Evolutionary conservation across 2,329 filamentous ascomycete genomes (phyloP).

Genomic region (Phialophora verrucosa): DNA sequence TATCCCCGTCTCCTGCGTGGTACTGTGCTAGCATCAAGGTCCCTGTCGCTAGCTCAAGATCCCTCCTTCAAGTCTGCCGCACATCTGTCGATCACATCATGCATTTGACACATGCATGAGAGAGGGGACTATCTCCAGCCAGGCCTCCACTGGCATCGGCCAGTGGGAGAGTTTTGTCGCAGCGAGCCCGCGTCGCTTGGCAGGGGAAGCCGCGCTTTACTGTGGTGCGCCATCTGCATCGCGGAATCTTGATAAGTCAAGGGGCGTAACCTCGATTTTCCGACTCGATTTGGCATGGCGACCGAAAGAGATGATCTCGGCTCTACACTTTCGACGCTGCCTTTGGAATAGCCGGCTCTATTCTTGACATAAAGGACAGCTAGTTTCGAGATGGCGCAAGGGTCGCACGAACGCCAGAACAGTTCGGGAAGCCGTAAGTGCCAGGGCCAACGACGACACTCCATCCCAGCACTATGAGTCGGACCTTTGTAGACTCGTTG

Average conservation of each 20-base stretch:
- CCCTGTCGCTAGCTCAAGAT: background rate
- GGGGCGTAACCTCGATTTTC: background rate
- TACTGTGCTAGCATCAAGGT: background rate
- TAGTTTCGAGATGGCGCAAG: slow-evolving; percentile 1
- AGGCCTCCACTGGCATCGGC: background rate
- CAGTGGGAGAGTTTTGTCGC: slow-evolving; percentile 20
- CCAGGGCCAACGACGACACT: background rate
- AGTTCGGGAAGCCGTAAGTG: background rate
- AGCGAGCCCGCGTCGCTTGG: slow-evolving; percentile 15
- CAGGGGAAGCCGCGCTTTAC: slow-evolving; percentile 24
- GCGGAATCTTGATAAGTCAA: background rate
- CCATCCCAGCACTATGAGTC: background rate
- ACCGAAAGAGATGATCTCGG: background rate
- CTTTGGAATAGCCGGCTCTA: slow-evolving; percentile 2
- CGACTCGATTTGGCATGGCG: background rate
- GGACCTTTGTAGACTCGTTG: background rate
- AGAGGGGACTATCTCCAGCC: background rate
- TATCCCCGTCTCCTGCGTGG: background rate
- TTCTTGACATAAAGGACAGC: slow-evolving; percentile 13
- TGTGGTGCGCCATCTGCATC: background rate
- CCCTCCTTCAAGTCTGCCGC: slow-evolving; percentile 2
- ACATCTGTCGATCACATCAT: slow-evolving; percentile 11
- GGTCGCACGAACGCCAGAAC: background rate
- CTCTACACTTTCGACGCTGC: background rate
- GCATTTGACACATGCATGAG: slow-evolving; percentile 6